A percentile compares a stretch with the other conserved stretches of the same genome.
Conservation (phyloP, 192 early-diverging fungal genomes). For the Helicostylum pulchrum region DNA sequence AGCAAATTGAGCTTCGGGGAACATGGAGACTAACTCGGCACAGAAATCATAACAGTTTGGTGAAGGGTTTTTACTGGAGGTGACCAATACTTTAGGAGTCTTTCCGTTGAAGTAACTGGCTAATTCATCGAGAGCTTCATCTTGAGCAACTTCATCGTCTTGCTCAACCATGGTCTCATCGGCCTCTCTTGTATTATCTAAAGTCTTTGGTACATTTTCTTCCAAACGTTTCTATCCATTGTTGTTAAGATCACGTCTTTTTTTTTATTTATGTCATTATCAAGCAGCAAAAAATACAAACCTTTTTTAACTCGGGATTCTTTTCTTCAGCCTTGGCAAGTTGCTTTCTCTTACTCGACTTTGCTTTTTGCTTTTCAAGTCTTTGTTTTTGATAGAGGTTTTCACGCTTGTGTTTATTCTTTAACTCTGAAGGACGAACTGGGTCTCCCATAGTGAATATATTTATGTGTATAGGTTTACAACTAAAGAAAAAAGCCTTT, state of each 20-base stretch:
- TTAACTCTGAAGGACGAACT: constrained; percentile 56
- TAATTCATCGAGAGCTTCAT: constrained; percentile 83
- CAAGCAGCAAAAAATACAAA: not conserved
- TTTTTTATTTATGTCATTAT: not conserved
- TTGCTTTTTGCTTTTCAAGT: constrained; percentile 67
- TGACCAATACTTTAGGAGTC: constrained; percentile 90
- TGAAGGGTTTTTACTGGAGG: constrained; percentile 71
- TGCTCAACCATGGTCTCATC: constrained; percentile 87
- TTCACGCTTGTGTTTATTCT: constrained; percentile 85
- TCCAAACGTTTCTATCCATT: constrained; percentile 67
- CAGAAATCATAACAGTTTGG: constrained; percentile 77
- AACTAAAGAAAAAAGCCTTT: too few species aligned
- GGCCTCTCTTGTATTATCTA: constrained; percentile 88
- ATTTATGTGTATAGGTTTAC: too few species aligned
- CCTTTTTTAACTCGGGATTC: constrained; percentile 83
- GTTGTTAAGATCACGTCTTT: not conserved
- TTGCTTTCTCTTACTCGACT: constrained; percentile 69
- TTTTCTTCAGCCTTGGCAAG: constrained; percentile 75
- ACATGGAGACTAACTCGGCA: constrained; percentile 83
- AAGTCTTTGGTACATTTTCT: constrained; percentile 87
- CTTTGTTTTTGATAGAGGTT: constrained; percentile 74
- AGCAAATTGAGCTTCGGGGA: constrained; percentile 87
- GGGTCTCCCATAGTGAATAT: not conserved
- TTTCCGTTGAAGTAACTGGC: constrained; percentile 85
- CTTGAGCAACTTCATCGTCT: constrained; percentile 80